Base-by-base conservation (phyloP, 176 grass and related monocot species). In the Pontederia paniculata region DNA sequence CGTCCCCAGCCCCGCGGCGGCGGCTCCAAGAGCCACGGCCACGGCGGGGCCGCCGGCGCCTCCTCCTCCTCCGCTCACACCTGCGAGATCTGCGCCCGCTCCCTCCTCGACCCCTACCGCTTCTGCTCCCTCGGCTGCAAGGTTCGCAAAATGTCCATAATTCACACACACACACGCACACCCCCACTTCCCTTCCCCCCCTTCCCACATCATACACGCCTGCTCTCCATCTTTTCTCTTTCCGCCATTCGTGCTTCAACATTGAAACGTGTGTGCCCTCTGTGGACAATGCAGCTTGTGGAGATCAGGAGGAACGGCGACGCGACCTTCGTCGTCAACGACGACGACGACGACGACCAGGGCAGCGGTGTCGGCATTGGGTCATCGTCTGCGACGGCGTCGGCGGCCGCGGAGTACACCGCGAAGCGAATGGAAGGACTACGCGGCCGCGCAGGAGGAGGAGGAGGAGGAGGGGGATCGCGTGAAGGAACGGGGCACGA, bases 71-170 rank as follows among this genome's bases (percentile, higher is more conserved):
- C 50, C 17, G 66, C 74, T 0, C 80, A 89, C 86, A 81, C 72
- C 44, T 89, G 86, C 81, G 74, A 89, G 81, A 89, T 89, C 81
- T 89, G 86, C 54, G 67, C 62, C 0, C 74, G 86, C 54, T 74
- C 86, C 37, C 86, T 89, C 53, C 59, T 89, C 45, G 76, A 79
- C 52, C 68, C 69, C 57, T 73, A 60, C 61, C 67, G 68, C 43
- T 77, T 77, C 43, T 78, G 76, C 76, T 78, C 86, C 43, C 73
- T 84, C 5, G 74, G 81, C 9, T 89, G 86, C 58, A 81, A 84
- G 47, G 86, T 77, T 2, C 10, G 80, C 28, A 37, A 37, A 37
- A 37, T 37, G 28, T 37, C n/a, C 28, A 37, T 37, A 37, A 37
- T 37, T 37, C 28, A 5, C 28, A 37, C 28, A 5, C 28, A 37